Evolutionary conservation across 2,329 filamentous ascomycete genomes (phyloP).

Genomic region (Phaeosphaeriaceae sp.): DNA sequence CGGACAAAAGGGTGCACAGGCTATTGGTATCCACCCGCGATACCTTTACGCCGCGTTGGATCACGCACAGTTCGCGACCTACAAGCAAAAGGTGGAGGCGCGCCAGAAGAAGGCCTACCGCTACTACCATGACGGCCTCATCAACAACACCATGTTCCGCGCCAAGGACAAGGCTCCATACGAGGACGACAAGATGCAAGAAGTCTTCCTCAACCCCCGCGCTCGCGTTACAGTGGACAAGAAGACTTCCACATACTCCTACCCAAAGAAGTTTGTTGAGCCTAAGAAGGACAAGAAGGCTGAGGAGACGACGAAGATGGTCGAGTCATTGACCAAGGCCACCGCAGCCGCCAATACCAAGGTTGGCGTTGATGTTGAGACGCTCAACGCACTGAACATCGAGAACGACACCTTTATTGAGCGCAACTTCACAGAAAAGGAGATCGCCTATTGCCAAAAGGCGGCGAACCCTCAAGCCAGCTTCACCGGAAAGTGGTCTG

Average conservation of each 20-base stretch:
- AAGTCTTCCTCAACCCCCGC: conserved; percentile 92
- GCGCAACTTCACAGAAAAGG: conserved; percentile 87
- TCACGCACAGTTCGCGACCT: conserved; percentile 78
- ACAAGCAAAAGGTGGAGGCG: conserved; percentile 86
- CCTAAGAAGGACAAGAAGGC: conserved; percentile 67
- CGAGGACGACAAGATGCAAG: conserved; percentile 82
- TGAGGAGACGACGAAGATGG: conserved; percentile 74
- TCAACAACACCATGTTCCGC: conserved; percentile 97
- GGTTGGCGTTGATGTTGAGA: conserved; percentile 93
- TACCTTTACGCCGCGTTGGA: conserved; percentile 97
- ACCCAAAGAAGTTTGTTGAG: conserved; percentile 61
- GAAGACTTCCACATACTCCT: conserved; percentile 82
- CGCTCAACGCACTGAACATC: conserved; percentile 85
- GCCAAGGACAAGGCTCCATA: conserved; percentile 94
- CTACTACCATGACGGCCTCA: conserved; percentile 97
- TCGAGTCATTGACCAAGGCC: conserved; percentile 77
- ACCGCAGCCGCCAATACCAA: conserved; percentile 68
- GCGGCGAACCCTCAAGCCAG: conserved; percentile 83
- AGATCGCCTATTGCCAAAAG: conserved; percentile 86
- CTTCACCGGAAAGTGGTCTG: conserved; percentile 94
- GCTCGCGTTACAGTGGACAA: conserved; percentile 85
- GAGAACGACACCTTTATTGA: conserved; percentile 93
- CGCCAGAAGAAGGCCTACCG: conserved; percentile 99
- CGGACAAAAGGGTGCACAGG: conserved; percentile 98
- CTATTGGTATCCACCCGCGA: conserved; percentile 94